These are phyloP conservation scores for Zygosaccharomyces sapae DNA, from an alignment of 1,139 yeast genomes.

Conservation along the genomic window DNA sequence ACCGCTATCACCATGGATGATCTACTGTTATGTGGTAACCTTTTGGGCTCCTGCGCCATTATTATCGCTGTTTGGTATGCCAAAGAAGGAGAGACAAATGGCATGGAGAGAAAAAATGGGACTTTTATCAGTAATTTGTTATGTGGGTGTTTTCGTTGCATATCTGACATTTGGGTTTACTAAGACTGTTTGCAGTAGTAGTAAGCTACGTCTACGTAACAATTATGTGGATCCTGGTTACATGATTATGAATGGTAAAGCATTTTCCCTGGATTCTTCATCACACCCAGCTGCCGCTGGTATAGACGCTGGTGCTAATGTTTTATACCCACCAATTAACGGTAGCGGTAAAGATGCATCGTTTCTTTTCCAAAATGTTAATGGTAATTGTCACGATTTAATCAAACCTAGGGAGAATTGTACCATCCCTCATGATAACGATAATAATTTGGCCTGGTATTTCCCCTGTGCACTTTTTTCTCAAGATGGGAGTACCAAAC, in stretches of 20 bases:
- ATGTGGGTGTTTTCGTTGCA: conserved; percentile 75
- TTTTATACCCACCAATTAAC: conserved; percentile 75
- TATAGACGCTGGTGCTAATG: conserved; percentile 58
- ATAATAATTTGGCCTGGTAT: conserved; percentile 81
- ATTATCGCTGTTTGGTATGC: conserved; percentile 69
- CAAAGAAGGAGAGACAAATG: conserved; percentile 73
- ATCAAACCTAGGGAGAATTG: conserved; percentile 70
- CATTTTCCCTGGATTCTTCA: conserved; percentile 66
- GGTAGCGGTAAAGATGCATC: conserved; percentile 95
- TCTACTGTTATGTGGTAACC: conserved; percentile 73
- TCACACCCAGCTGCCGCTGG: conserved; percentile 82
- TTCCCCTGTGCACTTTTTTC: conserved; percentile 80
- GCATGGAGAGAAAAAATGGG: conserved; percentile 98
- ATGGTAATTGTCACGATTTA: conserved; percentile 83
- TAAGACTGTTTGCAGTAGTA: conserved; percentile 65
- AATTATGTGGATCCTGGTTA: conserved; percentile 57
- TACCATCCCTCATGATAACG: conserved; percentile 61
- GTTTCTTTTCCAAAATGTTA: conserved; percentile 88
- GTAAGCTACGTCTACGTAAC: conserved; percentile 49
- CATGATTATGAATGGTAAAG: conserved; percentile 75
- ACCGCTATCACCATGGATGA: conserved; percentile 50
- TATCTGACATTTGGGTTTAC: conserved; percentile 91
- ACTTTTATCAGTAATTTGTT: conserved; percentile 66
- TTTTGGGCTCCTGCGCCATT: conserved; percentile 89
- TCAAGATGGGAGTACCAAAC: conserved; percentile 65